Evolutionary conservation across 768 basidiomycete genomes (phyloP).

Genomic region (Boletus patriciae): DNA sequence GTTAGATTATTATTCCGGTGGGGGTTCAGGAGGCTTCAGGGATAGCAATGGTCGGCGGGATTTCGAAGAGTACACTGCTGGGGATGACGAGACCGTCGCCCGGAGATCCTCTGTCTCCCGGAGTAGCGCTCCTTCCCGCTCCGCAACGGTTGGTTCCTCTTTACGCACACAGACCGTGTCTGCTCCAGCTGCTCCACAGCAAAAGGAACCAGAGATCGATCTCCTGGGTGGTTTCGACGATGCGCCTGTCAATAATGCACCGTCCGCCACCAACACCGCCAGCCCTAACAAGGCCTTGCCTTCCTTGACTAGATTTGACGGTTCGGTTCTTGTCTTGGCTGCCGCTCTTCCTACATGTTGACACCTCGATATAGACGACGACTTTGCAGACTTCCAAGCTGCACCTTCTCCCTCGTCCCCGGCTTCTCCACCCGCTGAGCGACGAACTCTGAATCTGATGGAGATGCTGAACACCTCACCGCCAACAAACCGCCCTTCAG

Average conservation of each 20-base stretch:
- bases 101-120: constrained; percentile 40
- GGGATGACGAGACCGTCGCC: constrained; percentile 72
- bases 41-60: constrained; percentile 56
- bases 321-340: constrained; percentile 11
- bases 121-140: constrained; percentile 29
- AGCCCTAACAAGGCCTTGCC: constrained; percentile 35
- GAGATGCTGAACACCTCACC: constrained; percentile 44
- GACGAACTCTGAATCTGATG: constrained; percentile 48
- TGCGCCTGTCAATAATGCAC: constrained; percentile 39
- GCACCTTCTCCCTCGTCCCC: constrained; percentile 51
- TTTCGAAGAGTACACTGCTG: constrained; percentile 96
- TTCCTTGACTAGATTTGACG: constrained; percentile 29
- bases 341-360: neutral
- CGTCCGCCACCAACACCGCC: constrained; percentile 4
- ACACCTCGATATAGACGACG: constrained; percentile 57
- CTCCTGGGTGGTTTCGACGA: constrained; percentile 78
- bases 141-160: constrained; percentile 41
- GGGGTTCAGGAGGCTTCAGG: constrained; percentile 57
- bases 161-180: constrained; percentile 34
- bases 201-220: constrained; percentile 59
- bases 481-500: constrained; percentile 17
- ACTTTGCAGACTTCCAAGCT: constrained; percentile 84
- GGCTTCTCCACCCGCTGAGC: constrained; percentile 35
- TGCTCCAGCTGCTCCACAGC: constrained; percentile 34
- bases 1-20: constrained; percentile 39